These are phyloP conservation scores for Rhizopogon vesiculosus DNA, from an alignment of 768 basidiomycete species.

Conservation along the genomic window DNA sequence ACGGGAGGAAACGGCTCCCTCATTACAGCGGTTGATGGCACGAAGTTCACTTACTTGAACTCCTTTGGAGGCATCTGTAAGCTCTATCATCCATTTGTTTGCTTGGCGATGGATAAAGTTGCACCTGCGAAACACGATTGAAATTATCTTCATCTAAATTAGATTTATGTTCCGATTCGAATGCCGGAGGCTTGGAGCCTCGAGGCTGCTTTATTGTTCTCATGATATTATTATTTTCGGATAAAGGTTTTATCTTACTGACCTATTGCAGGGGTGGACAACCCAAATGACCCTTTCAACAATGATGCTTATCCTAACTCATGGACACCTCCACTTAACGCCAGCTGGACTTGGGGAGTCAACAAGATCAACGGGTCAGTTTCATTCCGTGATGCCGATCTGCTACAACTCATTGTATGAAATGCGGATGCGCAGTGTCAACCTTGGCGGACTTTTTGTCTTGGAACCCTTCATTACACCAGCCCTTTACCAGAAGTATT, in stretches of 20 bases:
- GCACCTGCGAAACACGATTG: background rate
- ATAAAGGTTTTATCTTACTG: background rate
- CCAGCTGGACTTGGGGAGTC: slow-evolving; percentile 64
- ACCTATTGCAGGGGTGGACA: slow-evolving; percentile 48
- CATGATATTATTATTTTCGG: slow-evolving; percentile 1
- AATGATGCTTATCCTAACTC: slow-evolving; percentile 69
- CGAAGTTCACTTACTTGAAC: slow-evolving; percentile 74
- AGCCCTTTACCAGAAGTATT: slow-evolving; percentile 56
- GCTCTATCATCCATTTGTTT: slow-evolving; percentile 16
- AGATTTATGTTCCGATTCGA: background rate
- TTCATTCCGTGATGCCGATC: background rate
- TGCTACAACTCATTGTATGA: background rate
- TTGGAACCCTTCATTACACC: slow-evolving; percentile 79
- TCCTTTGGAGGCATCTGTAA: slow-evolving; percentile 71
- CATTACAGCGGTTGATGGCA: slow-evolving; percentile 60
- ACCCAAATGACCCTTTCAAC: slow-evolving; percentile 72
- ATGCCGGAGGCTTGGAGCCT: background rate
- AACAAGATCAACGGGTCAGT: slow-evolving; percentile 59
- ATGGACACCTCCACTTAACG: slow-evolving; percentile 77
- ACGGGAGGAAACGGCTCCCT: slow-evolving; percentile 68
- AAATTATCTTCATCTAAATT: background rate
- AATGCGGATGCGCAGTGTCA: slow-evolving; percentile 37
- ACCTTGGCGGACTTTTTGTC: slow-evolving; percentile 72
- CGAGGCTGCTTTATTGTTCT: background rate
- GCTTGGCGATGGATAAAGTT: background rate